These are phyloP conservation scores for Artemisia tridentata DNA, from an alignment of 129 eudicot species.

Conservation along the genomic window DNA sequence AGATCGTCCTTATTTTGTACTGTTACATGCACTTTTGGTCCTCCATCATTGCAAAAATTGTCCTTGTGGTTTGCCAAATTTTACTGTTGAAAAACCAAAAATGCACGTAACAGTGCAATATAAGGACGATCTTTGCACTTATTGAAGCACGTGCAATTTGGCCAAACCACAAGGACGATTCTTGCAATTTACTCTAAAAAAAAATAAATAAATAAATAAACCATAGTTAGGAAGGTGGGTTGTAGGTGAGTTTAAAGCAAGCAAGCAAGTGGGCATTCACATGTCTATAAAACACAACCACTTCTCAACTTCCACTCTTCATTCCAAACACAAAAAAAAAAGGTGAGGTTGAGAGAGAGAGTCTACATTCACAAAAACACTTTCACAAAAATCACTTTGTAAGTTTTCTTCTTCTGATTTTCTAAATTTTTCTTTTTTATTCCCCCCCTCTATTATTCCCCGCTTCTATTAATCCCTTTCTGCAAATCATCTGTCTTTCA, in stretches of 20 bases:
- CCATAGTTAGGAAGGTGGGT: slow-evolving; percentile 34
- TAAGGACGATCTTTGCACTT: too few relatives aligned
- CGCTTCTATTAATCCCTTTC: slow-evolving; percentile 96
- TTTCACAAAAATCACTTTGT: slow-evolving; percentile 24
- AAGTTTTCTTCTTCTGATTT: slow-evolving; percentile 26
- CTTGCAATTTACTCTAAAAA: too few relatives aligned
- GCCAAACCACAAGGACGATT: too few relatives aligned
- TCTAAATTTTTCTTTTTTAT: not conserved
- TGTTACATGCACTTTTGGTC: too few relatives aligned
- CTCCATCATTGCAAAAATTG: too few relatives aligned
- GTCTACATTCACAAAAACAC: slow-evolving; percentile 21
- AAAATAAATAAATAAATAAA: slow-evolving; percentile 13
- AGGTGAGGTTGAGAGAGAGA: slow-evolving; percentile 28
- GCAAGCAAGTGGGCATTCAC: slow-evolving; percentile 9
- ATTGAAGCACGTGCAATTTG: too few relatives aligned
- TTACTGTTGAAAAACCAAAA: too few relatives aligned
- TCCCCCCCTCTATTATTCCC: slow-evolving; percentile 60
- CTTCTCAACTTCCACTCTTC: not conserved
- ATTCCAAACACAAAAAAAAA: slow-evolving; percentile 23
- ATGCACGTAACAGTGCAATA: too few relatives aligned
- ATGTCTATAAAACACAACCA: slow-evolving; percentile 36
- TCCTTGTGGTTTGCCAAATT: too few relatives aligned
- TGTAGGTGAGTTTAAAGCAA: slow-evolving; percentile 28
- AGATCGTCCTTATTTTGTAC: too few relatives aligned
- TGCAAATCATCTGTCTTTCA: slow-evolving; percentile 66